Percentiles rank a stretch among this genome's conserved stretches.
Conservation (phyloP, 257 asterid species). For the Echium plantagineum region DNA sequence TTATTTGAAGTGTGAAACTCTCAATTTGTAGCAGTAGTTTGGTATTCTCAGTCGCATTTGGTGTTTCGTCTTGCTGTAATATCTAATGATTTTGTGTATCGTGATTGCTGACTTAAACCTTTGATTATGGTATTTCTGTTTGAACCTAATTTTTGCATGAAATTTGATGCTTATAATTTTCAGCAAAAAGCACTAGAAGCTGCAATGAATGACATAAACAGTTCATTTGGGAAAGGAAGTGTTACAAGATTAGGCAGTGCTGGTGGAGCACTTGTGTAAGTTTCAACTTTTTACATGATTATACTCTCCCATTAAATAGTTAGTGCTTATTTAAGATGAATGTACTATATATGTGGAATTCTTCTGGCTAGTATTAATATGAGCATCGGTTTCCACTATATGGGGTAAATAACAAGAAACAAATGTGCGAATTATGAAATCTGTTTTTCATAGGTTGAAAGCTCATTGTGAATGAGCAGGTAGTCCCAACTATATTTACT, state of each 20-base stretch:
- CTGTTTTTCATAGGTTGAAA: no score
- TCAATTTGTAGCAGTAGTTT: no score
- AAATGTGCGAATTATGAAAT: neutral
- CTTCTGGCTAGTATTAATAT: neutral
- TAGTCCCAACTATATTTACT: neutral
- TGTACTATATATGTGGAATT: neutral
- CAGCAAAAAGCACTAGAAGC: slow-evolving; percentile 97
- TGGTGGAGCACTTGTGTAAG: slow-evolving; percentile 97
- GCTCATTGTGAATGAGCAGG: neutral
- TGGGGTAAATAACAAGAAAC: neutral
- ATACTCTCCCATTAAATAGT: neutral
- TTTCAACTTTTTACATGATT: slow-evolving; percentile 11
- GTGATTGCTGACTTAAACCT: neutral
- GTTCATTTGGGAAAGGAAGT: slow-evolving; percentile 94
- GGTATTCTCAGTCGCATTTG: neutral
- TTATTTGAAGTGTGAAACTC: no score
- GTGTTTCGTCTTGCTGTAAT: no score
- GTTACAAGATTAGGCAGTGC: slow-evolving; percentile 95
- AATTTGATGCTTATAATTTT: neutral
- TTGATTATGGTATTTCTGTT: no score
- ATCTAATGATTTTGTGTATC: neutral
- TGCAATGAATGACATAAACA: slow-evolving; percentile 92
- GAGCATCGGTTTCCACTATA: neutral
- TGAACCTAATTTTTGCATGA: no score
- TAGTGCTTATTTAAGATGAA: neutral